These are phyloP conservation scores for Coemansia sp. DNA, from an alignment of 192 early-diverging fungal genomes.

Conservation along the genomic window DNA sequence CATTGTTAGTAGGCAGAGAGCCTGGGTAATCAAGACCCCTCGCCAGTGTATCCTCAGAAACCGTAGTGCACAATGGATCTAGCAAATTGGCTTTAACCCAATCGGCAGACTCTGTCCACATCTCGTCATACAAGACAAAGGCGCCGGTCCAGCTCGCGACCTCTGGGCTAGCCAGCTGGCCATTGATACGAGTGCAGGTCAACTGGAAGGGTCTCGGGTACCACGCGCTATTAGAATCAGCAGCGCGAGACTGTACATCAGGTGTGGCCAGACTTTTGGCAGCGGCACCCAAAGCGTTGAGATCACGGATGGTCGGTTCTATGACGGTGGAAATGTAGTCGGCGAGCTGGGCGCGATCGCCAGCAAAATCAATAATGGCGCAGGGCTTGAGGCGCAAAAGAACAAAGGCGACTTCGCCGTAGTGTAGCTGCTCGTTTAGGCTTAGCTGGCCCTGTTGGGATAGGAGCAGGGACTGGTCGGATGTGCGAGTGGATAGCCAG, in stretches of 20 bases:
- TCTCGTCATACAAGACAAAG: constrained; percentile 39
- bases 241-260: background rate
- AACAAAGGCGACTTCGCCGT: constrained; percentile 46
- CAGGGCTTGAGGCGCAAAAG: constrained; percentile 50
- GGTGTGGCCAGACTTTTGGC: background rate
- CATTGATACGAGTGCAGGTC: constrained; percentile 29
- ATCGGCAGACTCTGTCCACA: constrained; percentile 28
- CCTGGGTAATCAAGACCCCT: constrained; percentile 46
- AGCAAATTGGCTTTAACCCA: constrained; percentile 28
- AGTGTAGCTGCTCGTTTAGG: constrained; percentile 48
- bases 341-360: constrained; percentile 31
- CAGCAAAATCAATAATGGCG: constrained; percentile 41
- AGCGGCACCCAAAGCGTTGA: constrained; percentile 33
- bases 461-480: constrained; percentile 27
- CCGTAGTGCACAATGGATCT: background rate
- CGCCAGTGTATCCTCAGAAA: constrained; percentile 37
- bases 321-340: constrained; percentile 31
- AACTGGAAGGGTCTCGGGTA: constrained; percentile 41
- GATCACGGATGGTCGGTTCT: constrained; percentile 35
- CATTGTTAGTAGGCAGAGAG: constrained; percentile 30
- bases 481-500: constrained; percentile 29
- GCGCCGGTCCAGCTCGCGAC: constrained; percentile 45
- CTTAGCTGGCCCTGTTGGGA: constrained; percentile 39
- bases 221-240: constrained; percentile 12
- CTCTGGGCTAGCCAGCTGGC: constrained; percentile 32